Base-by-base conservation (phyloP, 2,329 filamentous ascomycete genomes). In the Fusarium piperis region DNA sequence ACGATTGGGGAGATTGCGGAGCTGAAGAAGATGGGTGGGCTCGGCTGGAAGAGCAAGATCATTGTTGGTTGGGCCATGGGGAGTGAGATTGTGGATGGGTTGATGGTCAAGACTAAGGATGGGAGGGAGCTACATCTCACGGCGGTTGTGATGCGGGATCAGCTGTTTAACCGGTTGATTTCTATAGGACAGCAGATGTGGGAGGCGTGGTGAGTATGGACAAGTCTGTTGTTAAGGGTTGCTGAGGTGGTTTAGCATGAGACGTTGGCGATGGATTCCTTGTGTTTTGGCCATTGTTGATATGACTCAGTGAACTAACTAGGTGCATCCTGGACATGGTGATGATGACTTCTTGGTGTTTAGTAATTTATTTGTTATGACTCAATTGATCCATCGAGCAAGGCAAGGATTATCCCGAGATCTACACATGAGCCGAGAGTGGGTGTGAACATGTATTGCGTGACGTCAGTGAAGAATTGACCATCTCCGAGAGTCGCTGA, bases 21-120 rank as follows among this genome's bases (percentile, higher is more conserved):
- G 79, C 77, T 97, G 59, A 92, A 90, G 79, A 97, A 97, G 81
- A 84, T 95, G 2, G 93, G 94, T 6, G 94, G 94, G 0, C 85
- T 95, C 36, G 93, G 93, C 0, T 97, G 93, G 93, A 97, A 96
- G 81, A 90, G 90, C 2, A 95, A 94, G 83, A 82, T 96, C 56
- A 87, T 96, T 2, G 92, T 96, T 1, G 93, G 93, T 0, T 94
- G 94, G 93, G 91, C 92, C 1, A 86, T 94, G 75, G 88, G 90
- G 1, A 86, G 90, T 53, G 90, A 95, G 79, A 89, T 96, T 32
- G 89, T 91, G 0, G 94, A 96, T 82, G 93, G 93, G 0, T 74
- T 97, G 71, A 85, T 93, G 71, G 88, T 95, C 70, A 83, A 83
- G 28, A 89, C 90, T n/a, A 84, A 84, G 60, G 81, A 81, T 15